Base-by-base conservation (phyloP, 2,329 filamentous ascomycete species). In the Colletotrichum sp. region DNA sequence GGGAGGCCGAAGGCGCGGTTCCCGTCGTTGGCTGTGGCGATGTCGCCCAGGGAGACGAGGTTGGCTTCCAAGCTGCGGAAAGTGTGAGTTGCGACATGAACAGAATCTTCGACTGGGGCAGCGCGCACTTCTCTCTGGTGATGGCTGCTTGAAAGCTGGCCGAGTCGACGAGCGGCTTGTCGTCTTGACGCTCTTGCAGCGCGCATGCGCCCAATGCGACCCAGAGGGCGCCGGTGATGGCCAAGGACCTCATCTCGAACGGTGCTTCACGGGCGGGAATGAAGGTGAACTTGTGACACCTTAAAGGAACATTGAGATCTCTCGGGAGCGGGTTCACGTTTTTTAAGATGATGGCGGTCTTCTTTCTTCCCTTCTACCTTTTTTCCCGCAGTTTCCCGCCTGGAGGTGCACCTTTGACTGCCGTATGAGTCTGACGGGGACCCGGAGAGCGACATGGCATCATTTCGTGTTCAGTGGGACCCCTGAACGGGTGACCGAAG, bases 1-100 rank as follows among this genome's bases (percentile, higher is more conserved):
- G 82, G 81, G 18, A 81, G 77, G 8, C 82, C 82, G 6, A 83
- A 83, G 4, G 82, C 82, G 8, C 82, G 79, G 59, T 83, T 83
- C 9, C 82, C 82, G 18, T 81, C 82, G 21, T 83, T 83, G 34
- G 76, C 80, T 26, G 80, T 81, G 7, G 82, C 82, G n/a, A 83
- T 83, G 16, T 81, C 80, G 26, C 80, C 81, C 24, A 83, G 80
- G 3, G 77, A 77, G 13, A 81, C 75, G 60, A 83, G 70, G 60
- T 83, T 83, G 21, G 68, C 32, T 59, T 72, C 62, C 3, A 78
- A 49, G 36, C 76, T 78, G 24, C 16, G 18, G 84, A 89, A 44
- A 6, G 3, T n/a, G 26, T 52, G 5, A 52, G 52, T 32, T 28
- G 16, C 44, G 28, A 16, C 8, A 24, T 26, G 16, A 16, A 7